Percentiles rank a stretch among this genome's conserved stretches.
phyloP scores from a whole-genome alignment of 2,329 filamentous ascomycete genomes.

The Ophiostoma ips region DNA sequence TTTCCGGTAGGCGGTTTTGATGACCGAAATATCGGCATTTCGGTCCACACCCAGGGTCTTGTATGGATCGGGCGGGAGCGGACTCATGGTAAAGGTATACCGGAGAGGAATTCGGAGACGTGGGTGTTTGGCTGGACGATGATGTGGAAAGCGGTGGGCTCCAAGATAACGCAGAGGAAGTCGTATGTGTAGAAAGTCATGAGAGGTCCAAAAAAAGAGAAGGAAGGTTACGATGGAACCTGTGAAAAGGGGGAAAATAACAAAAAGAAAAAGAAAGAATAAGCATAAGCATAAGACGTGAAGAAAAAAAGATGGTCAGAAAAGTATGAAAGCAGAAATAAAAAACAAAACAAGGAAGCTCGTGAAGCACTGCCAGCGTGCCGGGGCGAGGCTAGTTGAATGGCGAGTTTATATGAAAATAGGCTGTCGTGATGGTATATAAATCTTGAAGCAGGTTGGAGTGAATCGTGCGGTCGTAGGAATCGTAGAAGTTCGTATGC shows the following conservation, averaged over 20 bases:
- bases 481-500: no score
- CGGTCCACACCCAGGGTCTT: conserved; percentile 58
- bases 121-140: no score
- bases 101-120: neutral
- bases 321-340: neutral
- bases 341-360: no score
- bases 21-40: conserved; percentile 54
- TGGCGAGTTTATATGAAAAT: no score
- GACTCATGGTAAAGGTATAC: neutral
- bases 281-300: neutral
- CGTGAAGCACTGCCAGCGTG: no score
- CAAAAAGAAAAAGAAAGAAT: neutral
- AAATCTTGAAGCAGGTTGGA: no score
- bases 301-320: neutral
- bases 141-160: no score
- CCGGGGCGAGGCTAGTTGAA: no score
- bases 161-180: neutral
- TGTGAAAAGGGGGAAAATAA: neutral
- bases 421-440: no score
- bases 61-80: conserved; percentile 57
- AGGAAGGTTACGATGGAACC: neutral
- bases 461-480: no score
- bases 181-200: neutral
- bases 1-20: conserved; percentile 71
- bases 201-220: neutral